Conservation (phyloP, 2,329 filamentous ascomycete genomes). For the Aspergillus ruber region DNA sequence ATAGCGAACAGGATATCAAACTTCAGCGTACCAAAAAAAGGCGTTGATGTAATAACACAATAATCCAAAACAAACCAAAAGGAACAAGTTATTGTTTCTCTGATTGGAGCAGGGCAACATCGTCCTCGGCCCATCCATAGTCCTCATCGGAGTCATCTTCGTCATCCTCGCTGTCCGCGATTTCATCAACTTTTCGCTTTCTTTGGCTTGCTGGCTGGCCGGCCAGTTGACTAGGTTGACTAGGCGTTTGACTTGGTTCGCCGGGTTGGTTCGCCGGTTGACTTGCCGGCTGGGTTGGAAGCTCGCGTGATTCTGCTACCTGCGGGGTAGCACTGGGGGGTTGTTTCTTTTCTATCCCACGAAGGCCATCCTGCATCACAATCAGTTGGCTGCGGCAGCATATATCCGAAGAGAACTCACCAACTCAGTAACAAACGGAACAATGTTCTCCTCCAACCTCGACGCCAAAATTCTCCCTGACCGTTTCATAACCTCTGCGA, state of each 20-base stretch:
- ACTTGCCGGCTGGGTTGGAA: constrained; percentile 5
- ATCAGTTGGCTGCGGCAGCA: neutral
- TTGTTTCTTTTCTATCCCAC: constrained; percentile 6
- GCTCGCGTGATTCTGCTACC: constrained; percentile 3
- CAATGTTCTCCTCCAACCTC: constrained; percentile 24
- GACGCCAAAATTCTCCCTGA: constrained; percentile 44
- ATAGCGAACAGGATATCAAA: neutral
- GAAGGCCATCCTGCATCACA: constrained; percentile 10
- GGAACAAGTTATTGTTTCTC: neutral
- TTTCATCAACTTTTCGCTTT: constrained; percentile 41
- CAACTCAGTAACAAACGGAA: constrained; percentile 35
- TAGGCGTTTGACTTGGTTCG: too few relatives aligned
- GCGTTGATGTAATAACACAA: too few relatives aligned
- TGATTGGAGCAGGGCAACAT: constrained; percentile 8
- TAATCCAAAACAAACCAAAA: neutral
- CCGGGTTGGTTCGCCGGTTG: constrained; percentile 10
- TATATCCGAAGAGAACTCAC: constrained; percentile 16
- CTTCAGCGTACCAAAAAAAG: neutral
- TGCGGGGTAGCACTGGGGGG: constrained; percentile 2
- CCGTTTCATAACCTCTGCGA: constrained; percentile 61
- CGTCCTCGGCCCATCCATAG: constrained; percentile 22
- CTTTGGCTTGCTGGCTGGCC: constrained; percentile 12
- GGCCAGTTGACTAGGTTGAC: too few relatives aligned
- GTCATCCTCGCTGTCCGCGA: constrained; percentile 41
- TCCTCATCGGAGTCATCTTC: constrained; percentile 24